Evolutionary conservation across 768 basidiomycete genomes (phyloP), one percentile per base, ranked within the genome.

Genomic region (Xerocomus potaroensis): DNA sequence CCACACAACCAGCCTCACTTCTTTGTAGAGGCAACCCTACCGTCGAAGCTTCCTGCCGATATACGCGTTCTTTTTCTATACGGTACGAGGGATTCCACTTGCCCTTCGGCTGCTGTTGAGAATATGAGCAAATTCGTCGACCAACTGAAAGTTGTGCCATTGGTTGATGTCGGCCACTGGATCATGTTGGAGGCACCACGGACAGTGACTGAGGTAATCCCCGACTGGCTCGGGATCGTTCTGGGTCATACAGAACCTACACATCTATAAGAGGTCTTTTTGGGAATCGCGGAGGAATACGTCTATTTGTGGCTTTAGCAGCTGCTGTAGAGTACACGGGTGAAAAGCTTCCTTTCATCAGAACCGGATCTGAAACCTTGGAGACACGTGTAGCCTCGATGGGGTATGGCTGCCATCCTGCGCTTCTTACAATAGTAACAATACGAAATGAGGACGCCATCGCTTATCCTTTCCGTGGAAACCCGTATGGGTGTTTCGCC

Each of bases 151-250:
- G 71, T 77, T 40, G 63, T 83, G 22, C 70, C 71, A 9, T 47
- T 87, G 9, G 73, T 81, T 40, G 78, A 72, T 9, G 67, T 61
- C 21, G 83, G 83, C 2, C 86, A 87, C 58, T 89, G 86, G 84
- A 38, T 88, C 1, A 74, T 85, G 79, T 47, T 81, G 1, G 78
- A 87, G 55, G 77, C 77, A 19, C 72, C 73, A 29, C 76, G 83
- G 35, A 70, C 70, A 21, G 70, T 87, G 26, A 78, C 77, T 1
- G 58, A 74, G 7, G 71, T 56, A 37, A 67, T 81, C n/a, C 45
- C 70, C 5, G 62, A 62, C 32, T 82, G 79, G 79, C 59, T 81
- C 12, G 61, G 65, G 14, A 41, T 49, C 6, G 12, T 16, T 40
- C 10, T 55, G 4, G n/a, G 22, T 8, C 8, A 53, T 35, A 21